phyloP scores from a whole-genome alignment of 176 grass and related monocot species.

The Guadua angustifolia region DNA sequence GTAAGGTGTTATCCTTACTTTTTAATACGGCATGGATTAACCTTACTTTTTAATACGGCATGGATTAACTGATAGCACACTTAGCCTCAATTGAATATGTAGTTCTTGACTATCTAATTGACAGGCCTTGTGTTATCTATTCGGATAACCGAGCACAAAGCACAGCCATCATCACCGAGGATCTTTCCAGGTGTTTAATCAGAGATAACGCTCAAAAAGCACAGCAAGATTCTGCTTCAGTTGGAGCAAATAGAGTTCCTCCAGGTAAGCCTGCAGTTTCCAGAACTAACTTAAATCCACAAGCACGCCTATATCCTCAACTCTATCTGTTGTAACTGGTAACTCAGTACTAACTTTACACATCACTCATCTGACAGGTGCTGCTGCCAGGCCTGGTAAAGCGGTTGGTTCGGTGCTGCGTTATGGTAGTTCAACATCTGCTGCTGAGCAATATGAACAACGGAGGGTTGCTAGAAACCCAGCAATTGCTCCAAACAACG shows the following conservation, averaged over 20 bases:
- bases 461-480: slow-evolving; percentile 57
- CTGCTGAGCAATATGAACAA: slow-evolving; percentile 64
- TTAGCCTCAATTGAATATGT: slow-evolving; percentile 20
- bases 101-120: slow-evolving; percentile 30
- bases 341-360: slow-evolving; percentile 5
- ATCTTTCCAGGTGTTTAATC: slow-evolving; percentile 88
- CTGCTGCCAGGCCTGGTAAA: slow-evolving; percentile 67
- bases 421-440: slow-evolving; percentile 46
- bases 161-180: slow-evolving; percentile 63
- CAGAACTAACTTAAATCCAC: background rate
- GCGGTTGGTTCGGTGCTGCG: slow-evolving; percentile 51
- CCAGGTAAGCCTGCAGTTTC: slow-evolving; percentile 44
- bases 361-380: slow-evolving; percentile 49
- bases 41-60: slow-evolving; percentile 15
- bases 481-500: slow-evolving; percentile 51
- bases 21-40: slow-evolving; percentile 28
- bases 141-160: slow-evolving; percentile 61
- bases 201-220: slow-evolving; percentile 62
- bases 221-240: slow-evolving; percentile 49
- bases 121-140: slow-evolving; percentile 73
- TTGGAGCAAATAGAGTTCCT: slow-evolving; percentile 57
- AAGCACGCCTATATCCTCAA: slow-evolving; percentile 12
- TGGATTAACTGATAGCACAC: slow-evolving; percentile 31
- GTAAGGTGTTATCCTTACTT: slow-evolving; percentile 44
- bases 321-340: background rate